phyloP scores from a whole-genome alignment of 805 yeast species.

The Zygotorulaspora danielsina region DNA sequence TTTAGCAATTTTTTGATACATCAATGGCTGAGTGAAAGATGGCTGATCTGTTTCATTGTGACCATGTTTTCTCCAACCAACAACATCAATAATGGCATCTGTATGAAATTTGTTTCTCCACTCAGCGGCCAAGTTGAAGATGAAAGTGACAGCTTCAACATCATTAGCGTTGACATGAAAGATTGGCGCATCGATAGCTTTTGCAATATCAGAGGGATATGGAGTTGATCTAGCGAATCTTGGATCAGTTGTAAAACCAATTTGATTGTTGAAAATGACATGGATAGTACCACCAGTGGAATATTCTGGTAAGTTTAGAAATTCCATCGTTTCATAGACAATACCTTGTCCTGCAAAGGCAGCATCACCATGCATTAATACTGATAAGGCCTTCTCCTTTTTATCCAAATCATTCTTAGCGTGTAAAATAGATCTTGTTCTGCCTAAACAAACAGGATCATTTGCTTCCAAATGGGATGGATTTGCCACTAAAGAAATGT shows the following conservation, averaged over 20 bases:
- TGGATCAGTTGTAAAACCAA: slow-evolving; percentile 99
- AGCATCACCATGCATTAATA: slow-evolving; percentile 97
- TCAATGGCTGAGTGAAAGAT: slow-evolving; percentile 94
- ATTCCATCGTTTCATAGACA: slow-evolving; percentile 97
- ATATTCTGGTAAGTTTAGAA: slow-evolving; percentile 86
- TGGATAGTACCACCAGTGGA: slow-evolving; percentile 98
- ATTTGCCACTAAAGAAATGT: slow-evolving; percentile 93
- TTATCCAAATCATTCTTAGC: slow-evolving; percentile 81
- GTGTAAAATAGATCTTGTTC: slow-evolving; percentile 93
- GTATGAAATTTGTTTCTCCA: slow-evolving; percentile 97
- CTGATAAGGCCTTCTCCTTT: slow-evolving; percentile 82
- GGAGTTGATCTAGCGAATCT: slow-evolving; percentile 96
- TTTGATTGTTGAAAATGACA: slow-evolving; percentile 94
- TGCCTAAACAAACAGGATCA: slow-evolving; percentile 97
- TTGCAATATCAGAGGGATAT: slow-evolving; percentile 96
- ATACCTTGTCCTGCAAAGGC: slow-evolving; percentile 99
- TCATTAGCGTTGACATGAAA: slow-evolving; percentile 99
- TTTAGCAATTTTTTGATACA: slow-evolving; percentile 88
- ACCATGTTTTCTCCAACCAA: slow-evolving; percentile 98
- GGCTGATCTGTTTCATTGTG: slow-evolving; percentile 99
- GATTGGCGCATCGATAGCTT: slow-evolving; percentile 94
- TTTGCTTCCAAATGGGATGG: slow-evolving; percentile 99
- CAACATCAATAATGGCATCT: slow-evolving; percentile 93
- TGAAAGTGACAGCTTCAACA: slow-evolving; percentile 85
- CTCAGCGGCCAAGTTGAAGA: slow-evolving; percentile 95